Evolutionary conservation across 1,284 basidiomycete genomes (phyloP).

Genomic region (Papiliotrema flavescens): DNA sequence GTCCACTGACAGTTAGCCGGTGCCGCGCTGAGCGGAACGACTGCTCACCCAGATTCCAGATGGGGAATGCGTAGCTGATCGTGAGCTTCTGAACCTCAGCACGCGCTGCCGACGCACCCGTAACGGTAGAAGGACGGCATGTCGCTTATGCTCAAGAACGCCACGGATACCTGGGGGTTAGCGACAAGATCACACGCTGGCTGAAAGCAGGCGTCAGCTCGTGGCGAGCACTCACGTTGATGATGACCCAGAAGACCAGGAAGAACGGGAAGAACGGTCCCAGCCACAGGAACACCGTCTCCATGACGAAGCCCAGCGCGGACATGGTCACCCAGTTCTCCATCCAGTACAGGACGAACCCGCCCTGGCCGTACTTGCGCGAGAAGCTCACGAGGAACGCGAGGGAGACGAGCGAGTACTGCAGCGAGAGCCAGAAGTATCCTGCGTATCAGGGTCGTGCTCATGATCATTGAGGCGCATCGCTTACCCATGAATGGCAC

Average conservation of each 20-base stretch:
- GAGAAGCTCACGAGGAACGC: conserved; percentile 37
- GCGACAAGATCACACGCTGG: background rate
- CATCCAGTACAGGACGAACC: conserved; percentile 44
- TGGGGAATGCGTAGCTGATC: conserved; percentile 27
- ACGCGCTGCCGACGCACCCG: conserved; percentile 15
- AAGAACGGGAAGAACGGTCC: conserved; percentile 45
- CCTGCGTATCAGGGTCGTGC: background rate
- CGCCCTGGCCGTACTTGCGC: conserved; percentile 31
- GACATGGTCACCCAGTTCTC: conserved; percentile 38
- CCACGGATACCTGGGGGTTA: conserved; percentile 19
- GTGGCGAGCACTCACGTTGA: conserved; percentile 23
- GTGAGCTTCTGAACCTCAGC: background rate
- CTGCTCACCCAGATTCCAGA: conserved; percentile 35
- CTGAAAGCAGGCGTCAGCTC: too few relatives aligned
- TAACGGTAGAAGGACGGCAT: conserved; percentile 38
- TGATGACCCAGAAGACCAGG: conserved; percentile 40
- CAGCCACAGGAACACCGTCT: conserved; percentile 33
- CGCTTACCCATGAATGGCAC: conserved; percentile 27
- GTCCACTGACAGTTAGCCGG: conserved; percentile 20
- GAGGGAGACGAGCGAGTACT: conserved; percentile 40
- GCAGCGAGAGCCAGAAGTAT: conserved; percentile 41
- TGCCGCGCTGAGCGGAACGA: background rate
- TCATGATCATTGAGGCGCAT: background rate
- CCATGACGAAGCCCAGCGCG: conserved; percentile 40
- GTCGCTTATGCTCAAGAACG: conserved; percentile 34